Base-by-base conservation (phyloP, 768 basidiomycete species). In the Pulveroboletus frians region DNA sequence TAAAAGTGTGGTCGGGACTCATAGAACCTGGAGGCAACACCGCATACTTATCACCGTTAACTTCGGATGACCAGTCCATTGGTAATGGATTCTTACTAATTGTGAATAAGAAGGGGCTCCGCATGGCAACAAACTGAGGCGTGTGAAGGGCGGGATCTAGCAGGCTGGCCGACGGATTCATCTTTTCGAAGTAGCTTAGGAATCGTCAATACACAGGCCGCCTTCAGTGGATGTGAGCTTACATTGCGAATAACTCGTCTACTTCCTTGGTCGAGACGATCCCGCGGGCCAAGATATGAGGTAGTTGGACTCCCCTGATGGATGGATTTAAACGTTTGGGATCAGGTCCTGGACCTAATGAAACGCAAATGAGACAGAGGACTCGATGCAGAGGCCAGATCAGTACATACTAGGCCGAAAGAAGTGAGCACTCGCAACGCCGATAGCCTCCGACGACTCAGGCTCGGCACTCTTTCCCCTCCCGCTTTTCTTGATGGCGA, bases 21-120 rank as follows among this genome's bases (percentile, higher is more conserved):
- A 60, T 90, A 88, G 67, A 85, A 92, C 50, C 92, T 75, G 11
- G 92, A 92, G 5, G 92, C 82, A 48, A 93, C 80, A 2, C 89
- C 92, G 63, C 92, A 95, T 35, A 96, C 88, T 89, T 60, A 47
- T 36, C 29, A 20, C 31, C n/a, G 51, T 54, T 30, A 65, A 44
- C 34, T 46, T 36, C 40, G 4, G 29, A 41, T 39, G 11, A 20
- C 10, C 21, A 18, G 4, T n/a, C 11, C n/a, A 47, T 39, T 21
- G 21, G 27, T 14, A 39, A 35, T 17, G n/a, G 14, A 39, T 55
- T 80, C 83, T 78, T 58, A 91, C 88, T 80, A 50, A 92, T 89
- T 29, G 93, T 94, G 68, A 95, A 92, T 32, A 97, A 67, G 73
- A 95, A 95, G 3, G 92, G 90, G 58, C 86, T 90, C 18, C 93